A percentile compares a stretch with the other conserved stretches of the same genome.
Conservation (phyloP, 768 basidiomycete species). For the Amanita pallidorosea region DNA sequence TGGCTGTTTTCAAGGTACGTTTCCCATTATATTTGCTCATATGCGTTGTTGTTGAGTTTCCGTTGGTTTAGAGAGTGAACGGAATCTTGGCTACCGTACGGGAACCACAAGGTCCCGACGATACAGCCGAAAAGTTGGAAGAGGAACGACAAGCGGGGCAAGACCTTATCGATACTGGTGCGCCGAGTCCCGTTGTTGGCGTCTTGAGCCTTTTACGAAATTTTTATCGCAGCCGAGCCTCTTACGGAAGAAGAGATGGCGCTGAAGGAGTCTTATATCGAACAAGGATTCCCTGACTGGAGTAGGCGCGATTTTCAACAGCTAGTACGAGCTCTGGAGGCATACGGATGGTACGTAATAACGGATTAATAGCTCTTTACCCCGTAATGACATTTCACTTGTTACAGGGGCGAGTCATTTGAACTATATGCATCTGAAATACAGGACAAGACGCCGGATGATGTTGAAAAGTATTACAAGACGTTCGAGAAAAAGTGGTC, state of each 20-base stretch:
- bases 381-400: not conserved
- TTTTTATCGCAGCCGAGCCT: slow-evolving; percentile 54
- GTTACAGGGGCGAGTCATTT: slow-evolving; percentile 46
- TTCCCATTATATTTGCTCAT: not conserved
- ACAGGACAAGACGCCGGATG: slow-evolving; percentile 70
- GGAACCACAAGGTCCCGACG: slow-evolving; percentile 59
- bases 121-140: slow-evolving; percentile 78
- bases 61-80: slow-evolving; percentile 40
- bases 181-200: not conserved
- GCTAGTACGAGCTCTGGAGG: slow-evolving; percentile 57
- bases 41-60: not conserved
- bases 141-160: slow-evolving; percentile 73
- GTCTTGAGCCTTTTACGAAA: not conserved
- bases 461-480: slow-evolving; percentile 67
- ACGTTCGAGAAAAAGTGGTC: slow-evolving; percentile 88
- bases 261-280: slow-evolving; percentile 68
- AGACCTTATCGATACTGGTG: slow-evolving; percentile 80
- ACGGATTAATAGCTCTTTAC: slow-evolving; percentile 12
- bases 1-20: slow-evolving; percentile 65
- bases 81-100: slow-evolving; percentile 54
- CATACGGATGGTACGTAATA: slow-evolving; percentile 62
- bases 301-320: slow-evolving; percentile 89
- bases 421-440: slow-evolving; percentile 74
- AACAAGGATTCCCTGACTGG: slow-evolving; percentile 84
- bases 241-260: slow-evolving; percentile 81